A percentile compares a stretch with the other conserved stretches of the same genome.
phyloP scores from a whole-genome alignment of 331 rosid species.

The Cydonia oblonga region DNA sequence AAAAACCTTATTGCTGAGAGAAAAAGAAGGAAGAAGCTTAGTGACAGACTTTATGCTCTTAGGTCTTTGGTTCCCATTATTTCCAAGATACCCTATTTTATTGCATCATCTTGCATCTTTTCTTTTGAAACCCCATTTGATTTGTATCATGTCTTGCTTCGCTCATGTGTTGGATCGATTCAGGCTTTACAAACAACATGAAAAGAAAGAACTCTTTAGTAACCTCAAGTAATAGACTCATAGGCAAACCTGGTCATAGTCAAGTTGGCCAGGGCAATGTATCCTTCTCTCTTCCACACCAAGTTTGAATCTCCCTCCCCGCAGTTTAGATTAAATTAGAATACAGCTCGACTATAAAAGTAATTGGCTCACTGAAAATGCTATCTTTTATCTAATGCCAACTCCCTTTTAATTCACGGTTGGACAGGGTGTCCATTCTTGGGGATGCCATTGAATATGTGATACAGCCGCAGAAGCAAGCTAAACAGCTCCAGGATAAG shows the following conservation, averaged over 20 bases:
- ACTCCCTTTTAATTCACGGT: conserved; percentile 5
- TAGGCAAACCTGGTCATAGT: neutral
- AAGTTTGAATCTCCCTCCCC: neutral
- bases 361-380: neutral
- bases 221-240: neutral
- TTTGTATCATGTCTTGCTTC: neutral
- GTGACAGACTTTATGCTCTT: conserved; percentile 54
- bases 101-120: neutral
- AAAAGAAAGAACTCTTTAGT: neutral
- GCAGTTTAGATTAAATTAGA: too few species aligned
- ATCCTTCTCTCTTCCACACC: neutral
- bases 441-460: conserved; percentile 82
- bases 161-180: neutral
- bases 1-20: conserved; percentile 72
- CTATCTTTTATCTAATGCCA: neutral
- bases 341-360: neutral
- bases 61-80: conserved; percentile 70
- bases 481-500: conserved; percentile 60
- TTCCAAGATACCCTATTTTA: conserved; percentile 22
- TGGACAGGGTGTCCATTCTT: conserved; percentile 68
- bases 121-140: neutral
- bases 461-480: conserved; percentile 58
- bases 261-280: neutral
- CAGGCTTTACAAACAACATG: neutral
- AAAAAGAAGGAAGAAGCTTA: conserved; percentile 73